Evolutionary conservation across 805 yeast genomes (phyloP).

Genomic region (Torulaspora gathmanii): DNA sequence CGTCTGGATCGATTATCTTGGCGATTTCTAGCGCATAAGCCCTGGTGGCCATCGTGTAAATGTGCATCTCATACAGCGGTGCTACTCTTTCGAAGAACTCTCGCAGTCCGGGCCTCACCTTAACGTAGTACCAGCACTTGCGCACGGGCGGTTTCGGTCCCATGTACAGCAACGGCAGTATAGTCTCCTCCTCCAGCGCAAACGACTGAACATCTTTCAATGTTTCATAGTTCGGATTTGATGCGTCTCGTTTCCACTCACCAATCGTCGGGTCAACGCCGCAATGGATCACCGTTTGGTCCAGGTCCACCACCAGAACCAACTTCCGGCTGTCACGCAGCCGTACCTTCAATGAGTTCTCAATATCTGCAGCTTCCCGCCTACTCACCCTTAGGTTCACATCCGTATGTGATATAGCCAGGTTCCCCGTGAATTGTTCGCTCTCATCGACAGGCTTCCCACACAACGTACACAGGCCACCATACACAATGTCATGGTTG

Average conservation of each 20-base stretch:
- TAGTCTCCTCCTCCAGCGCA: conserved; percentile 68
- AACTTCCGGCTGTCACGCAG: conserved; percentile 61
- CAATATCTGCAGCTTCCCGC: conserved; percentile 83
- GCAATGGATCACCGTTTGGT: conserved; percentile 96
- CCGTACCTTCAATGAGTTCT: conserved; percentile 56
- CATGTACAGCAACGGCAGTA: conserved; percentile 51
- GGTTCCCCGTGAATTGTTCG: conserved; percentile 56
- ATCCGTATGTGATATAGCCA: conserved; percentile 84
- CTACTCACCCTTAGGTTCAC: conserved; percentile 77
- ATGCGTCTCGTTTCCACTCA: conserved; percentile 87
- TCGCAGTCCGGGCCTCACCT: conserved; percentile 79
- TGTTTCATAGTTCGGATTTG: conserved; percentile 78
- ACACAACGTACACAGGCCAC: conserved; percentile 91
- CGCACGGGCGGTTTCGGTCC: conserved; percentile 58
- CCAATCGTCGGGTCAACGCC: conserved; percentile 97
- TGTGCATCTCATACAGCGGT: conserved; percentile 77
- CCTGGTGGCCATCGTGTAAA: conserved; percentile 97
- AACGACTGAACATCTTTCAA: conserved; percentile 78
- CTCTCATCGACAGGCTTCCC: conserved; percentile 73
- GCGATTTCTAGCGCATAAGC: conserved; percentile 89
- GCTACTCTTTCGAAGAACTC: conserved; percentile 65
- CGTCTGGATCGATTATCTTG: conserved; percentile 84
- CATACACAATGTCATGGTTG: conserved; percentile 87
- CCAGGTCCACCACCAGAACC: conserved; percentile 90
- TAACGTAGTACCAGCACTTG: conserved; percentile 85